A percentile compares a stretch with the other conserved stretches of the same genome.
Evolutionary conservation across 805 yeast species (phyloP).

Genomic region (Sugiyamaella smithiae): DNA sequence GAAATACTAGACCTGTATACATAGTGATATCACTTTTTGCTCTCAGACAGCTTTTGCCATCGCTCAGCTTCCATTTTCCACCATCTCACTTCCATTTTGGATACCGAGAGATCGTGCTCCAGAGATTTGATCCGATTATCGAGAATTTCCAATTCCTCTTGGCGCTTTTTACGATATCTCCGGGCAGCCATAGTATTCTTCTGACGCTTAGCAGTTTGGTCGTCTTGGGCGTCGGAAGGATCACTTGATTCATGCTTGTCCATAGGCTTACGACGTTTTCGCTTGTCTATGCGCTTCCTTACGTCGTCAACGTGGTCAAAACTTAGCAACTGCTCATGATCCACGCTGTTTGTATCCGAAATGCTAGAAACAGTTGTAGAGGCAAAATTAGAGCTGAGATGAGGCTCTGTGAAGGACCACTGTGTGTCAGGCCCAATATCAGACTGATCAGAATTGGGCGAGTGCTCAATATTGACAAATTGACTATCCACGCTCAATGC

Average conservation of each 20-base stretch:
- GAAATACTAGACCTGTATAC: no score
- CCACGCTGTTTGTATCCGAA: no score
- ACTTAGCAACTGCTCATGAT: neutral
- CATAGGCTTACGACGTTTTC: constrained; percentile 4
- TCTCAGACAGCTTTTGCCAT: constrained; percentile 16
- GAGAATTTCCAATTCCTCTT: constrained; percentile 16
- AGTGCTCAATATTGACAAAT: neutral
- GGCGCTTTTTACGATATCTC: constrained; percentile 15
- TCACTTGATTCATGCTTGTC: neutral
- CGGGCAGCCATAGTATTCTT: constrained; percentile 21
- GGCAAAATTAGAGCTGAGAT: no score
- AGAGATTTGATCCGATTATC: constrained; percentile 14
- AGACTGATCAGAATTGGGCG: neutral
- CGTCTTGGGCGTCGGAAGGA: neutral
- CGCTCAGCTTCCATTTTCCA: constrained; percentile 23
- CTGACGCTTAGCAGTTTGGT: neutral
- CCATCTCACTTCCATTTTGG: constrained; percentile 18
- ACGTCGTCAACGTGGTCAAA: constrained; percentile 1
- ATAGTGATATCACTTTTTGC: no score
- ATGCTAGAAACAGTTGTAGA: no score
- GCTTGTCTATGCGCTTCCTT: constrained; percentile 14
- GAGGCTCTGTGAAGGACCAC: neutral
- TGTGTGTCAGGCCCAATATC: neutral
- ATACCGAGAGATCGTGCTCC: constrained; percentile 12
- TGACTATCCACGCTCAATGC: no score